phyloP scores from a whole-genome alignment of 345 rosid species.

The Eucalyptus victrix region DNA sequence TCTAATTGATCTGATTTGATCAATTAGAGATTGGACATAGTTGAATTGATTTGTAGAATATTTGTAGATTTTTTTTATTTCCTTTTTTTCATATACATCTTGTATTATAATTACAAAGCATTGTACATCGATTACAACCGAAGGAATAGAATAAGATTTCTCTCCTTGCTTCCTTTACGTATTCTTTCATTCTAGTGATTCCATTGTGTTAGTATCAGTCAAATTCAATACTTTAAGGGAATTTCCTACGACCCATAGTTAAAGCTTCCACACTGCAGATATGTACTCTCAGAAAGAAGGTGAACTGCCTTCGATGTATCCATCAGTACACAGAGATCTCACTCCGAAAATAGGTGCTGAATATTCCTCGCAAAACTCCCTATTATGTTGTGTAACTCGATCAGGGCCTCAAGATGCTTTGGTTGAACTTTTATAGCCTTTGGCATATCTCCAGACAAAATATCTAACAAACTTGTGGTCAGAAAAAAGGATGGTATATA shows the following conservation, averaged over 20 bases:
- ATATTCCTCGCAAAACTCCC: constrained; percentile 81
- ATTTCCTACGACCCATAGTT: not conserved
- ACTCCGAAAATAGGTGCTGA: constrained; percentile 87
- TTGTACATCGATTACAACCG: too few species aligned
- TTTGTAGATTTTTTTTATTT: too few species aligned
- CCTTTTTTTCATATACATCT: too few species aligned
- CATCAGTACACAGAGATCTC: constrained; percentile 61
- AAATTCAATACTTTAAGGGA: not conserved
- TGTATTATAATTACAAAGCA: too few species aligned
- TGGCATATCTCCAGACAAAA: constrained; percentile 83
- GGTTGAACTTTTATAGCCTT: constrained; percentile 82
- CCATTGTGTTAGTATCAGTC: not conserved
- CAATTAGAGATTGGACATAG: too few species aligned
- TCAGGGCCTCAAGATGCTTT: constrained; percentile 84
- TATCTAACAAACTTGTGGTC: constrained; percentile 66
- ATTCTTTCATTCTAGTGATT: not conserved
- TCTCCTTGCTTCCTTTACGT: too few species aligned
- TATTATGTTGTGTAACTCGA: constrained; percentile 80
- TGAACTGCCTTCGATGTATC: constrained; percentile 84
- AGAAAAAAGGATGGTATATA: not conserved
- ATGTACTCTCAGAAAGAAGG: constrained; percentile 6
- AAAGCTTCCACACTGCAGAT: not conserved
- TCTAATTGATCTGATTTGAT: too few species aligned
- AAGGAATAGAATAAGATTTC: too few species aligned
- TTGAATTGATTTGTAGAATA: too few species aligned